A percentile compares a stretch with the other conserved stretches of the same genome.
phyloP scores from a whole-genome alignment of 306 rosid species.

The Cicer bijugum region DNA sequence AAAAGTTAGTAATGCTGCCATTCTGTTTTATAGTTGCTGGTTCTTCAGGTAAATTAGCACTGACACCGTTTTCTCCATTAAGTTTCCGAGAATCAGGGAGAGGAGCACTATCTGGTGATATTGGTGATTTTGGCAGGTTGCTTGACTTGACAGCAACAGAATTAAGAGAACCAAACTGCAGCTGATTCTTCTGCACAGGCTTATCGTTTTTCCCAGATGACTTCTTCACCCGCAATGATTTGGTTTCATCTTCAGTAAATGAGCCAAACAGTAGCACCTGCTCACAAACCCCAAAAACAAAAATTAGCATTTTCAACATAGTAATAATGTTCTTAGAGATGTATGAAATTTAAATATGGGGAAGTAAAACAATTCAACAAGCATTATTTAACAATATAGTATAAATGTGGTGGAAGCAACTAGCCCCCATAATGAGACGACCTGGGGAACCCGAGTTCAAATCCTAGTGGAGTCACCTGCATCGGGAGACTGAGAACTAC shows the following conservation, averaged over 20 bases:
- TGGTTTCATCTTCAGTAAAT: conserved; percentile 89
- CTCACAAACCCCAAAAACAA: conserved; percentile 22
- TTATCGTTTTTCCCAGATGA: conserved; percentile 53
- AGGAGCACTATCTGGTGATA: conserved; percentile 42
- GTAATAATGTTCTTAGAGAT: not conserved
- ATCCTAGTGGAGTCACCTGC: too few species aligned
- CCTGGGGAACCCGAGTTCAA: too few species aligned
- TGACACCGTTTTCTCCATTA: conserved; percentile 48
- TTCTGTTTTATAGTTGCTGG: conserved; percentile 54
- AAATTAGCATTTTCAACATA: conserved; percentile 27
- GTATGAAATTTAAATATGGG: not conserved
- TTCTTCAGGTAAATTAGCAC: conserved; percentile 39
- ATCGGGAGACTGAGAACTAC: too few species aligned
- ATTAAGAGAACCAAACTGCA: conserved; percentile 75
- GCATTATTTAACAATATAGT: not conserved
- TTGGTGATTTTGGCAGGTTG: conserved; percentile 42
- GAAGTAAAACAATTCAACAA: conserved; percentile 22
- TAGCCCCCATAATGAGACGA: too few species aligned
- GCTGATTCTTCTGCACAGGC: conserved; percentile 55
- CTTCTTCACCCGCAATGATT: conserved; percentile 56
- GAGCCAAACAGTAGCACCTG: conserved; percentile 84
- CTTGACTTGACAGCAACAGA: conserved; percentile 50
- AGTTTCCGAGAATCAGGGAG: conserved; percentile 44
- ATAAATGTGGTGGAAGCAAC: too few species aligned
- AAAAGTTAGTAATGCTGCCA: conserved; percentile 47